A percentile compares a stretch with the other conserved stretches of the same genome.
Conservation (phyloP, 768 basidiomycete species). For the Leucocoprinus birnbaumii region DNA sequence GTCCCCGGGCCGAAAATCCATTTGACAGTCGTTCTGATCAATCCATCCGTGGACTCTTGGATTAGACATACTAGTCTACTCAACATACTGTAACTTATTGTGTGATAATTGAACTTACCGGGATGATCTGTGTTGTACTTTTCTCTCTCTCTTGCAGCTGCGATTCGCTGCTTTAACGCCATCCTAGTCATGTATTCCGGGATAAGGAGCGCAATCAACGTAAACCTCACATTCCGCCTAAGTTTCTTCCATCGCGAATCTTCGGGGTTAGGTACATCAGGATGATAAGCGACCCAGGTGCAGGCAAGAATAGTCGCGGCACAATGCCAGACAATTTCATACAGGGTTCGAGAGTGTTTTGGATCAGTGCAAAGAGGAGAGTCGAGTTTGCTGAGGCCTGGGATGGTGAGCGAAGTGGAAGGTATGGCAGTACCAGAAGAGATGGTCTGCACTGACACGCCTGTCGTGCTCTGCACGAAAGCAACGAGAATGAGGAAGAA, state of each 20-base stretch:
- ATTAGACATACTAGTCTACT: too few relatives aligned
- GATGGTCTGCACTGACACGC: too few relatives aligned
- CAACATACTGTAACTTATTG: too few relatives aligned
- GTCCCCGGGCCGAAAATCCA: too few relatives aligned
- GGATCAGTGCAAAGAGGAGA: background rate
- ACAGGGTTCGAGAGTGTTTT: background rate
- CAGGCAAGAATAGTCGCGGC: slow-evolving; percentile 18
- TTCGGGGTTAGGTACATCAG: slow-evolving; percentile 14
- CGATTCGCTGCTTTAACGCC: slow-evolving; percentile 11
- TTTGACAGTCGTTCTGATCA: too few relatives aligned
- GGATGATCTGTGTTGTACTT: slow-evolving; percentile 1
- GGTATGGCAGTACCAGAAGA: too few relatives aligned
- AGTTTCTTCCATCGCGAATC: background rate
- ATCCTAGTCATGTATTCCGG: slow-evolving; percentile 7
- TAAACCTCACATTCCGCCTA: background rate
- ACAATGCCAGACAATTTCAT: slow-evolving; percentile 19
- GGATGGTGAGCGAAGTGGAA: too few relatives aligned
- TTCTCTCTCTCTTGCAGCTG: background rate
- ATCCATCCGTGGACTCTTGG: too few relatives aligned
- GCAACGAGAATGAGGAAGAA: too few relatives aligned
- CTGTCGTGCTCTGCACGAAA: too few relatives aligned
- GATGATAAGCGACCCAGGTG: slow-evolving; percentile 21
- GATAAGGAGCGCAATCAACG: slow-evolving; percentile 12
- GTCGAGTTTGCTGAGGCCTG: too few relatives aligned
- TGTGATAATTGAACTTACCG: too few relatives aligned